phyloP scores from a whole-genome alignment of 176 grass and related monocot species.

The Oryza officinalis region DNA sequence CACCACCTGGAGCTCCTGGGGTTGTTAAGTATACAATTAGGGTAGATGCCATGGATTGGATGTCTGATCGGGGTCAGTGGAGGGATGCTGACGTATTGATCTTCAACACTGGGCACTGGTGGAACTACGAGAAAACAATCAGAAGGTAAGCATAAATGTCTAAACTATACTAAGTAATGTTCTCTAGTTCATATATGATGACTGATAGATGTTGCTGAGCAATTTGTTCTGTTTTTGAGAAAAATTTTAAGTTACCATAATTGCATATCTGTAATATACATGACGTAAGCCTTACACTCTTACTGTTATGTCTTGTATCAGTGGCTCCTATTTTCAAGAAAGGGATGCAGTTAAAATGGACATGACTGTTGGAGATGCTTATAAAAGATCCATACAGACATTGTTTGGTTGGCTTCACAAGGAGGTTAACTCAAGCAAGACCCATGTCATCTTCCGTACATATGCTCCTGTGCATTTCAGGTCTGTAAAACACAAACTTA shows the following conservation, averaged over 20 bases:
- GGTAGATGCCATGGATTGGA: slow-evolving; percentile 83
- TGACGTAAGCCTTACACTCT: not conserved
- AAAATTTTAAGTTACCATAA: not conserved
- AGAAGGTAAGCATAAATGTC: slow-evolving; percentile 48
- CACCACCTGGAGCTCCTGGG: slow-evolving; percentile 44
- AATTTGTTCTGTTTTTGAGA: not conserved
- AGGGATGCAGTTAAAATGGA: slow-evolving; percentile 67
- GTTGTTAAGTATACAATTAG: slow-evolving; percentile 61
- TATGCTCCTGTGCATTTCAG: slow-evolving; percentile 91
- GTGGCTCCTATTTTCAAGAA: slow-evolving; percentile 77
- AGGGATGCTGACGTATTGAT: slow-evolving; percentile 77
- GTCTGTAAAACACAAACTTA: slow-evolving; percentile 27
- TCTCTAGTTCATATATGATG: not conserved
- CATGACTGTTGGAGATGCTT: slow-evolving; percentile 62
- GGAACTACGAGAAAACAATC: slow-evolving; percentile 87
- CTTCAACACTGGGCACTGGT: slow-evolving; percentile 94
- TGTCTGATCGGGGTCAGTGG: slow-evolving; percentile 52
- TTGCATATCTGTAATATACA: not conserved
- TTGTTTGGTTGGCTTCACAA: slow-evolving; percentile 61
- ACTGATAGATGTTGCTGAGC: not conserved
- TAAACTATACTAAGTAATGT: not conserved
- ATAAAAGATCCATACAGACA: slow-evolving; percentile 58
- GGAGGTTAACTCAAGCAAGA: slow-evolving; percentile 67
- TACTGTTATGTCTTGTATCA: slow-evolving; percentile 33
- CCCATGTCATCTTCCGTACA: slow-evolving; percentile 74